Percentiles rank a stretch among this genome's conserved stretches.
Conservation (phyloP, 352 stramenopile species). For the Globisporangium irregulare region DNA sequence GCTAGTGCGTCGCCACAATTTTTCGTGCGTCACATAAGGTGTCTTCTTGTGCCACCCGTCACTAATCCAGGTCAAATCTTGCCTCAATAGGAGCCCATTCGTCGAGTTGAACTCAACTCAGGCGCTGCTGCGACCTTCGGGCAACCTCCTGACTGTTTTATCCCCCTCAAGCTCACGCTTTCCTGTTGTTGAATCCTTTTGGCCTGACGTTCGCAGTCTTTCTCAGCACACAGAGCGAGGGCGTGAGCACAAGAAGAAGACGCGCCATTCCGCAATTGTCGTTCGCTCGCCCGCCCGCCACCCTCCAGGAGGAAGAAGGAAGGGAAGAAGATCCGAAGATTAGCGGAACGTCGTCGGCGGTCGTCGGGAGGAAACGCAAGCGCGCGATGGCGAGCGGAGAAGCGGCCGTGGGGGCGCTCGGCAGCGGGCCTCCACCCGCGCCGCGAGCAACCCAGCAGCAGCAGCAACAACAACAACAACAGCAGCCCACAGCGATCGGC, state of each 20-base stretch:
- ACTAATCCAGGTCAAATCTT: background rate
- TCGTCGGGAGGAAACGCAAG: conserved; percentile 19
- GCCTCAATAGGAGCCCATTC: conserved; percentile 5
- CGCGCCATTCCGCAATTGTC: conserved; percentile 12
- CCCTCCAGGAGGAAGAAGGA: conserved; percentile 7
- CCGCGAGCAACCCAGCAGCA: conserved; percentile 22
- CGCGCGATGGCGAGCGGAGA: conserved; percentile 14
- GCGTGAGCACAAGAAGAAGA: background rate
- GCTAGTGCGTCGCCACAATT: background rate
- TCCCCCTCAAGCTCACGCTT: background rate
- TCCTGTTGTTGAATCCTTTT: background rate
- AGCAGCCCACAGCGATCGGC: conserved; percentile 27
- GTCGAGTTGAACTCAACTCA: conserved; percentile 6
- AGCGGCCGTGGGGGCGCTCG: conserved; percentile 7
- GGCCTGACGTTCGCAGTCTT: background rate
- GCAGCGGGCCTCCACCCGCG: background rate
- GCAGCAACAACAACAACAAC: conserved; percentile 21
- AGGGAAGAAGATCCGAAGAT: conserved; percentile 17
- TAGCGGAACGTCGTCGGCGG: conserved; percentile 18
- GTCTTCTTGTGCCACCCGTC: background rate
- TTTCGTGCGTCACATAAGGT: background rate
- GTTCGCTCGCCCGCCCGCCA: conserved; percentile 7
- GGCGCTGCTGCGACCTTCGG: background rate
- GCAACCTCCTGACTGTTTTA: background rate
- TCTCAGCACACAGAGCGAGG: background rate